A percentile compares a stretch with the other conserved stretches of the same genome.
phyloP scores from a whole-genome alignment of 1,284 basidiomycete genomes.

The Peniophora sp. region DNA sequence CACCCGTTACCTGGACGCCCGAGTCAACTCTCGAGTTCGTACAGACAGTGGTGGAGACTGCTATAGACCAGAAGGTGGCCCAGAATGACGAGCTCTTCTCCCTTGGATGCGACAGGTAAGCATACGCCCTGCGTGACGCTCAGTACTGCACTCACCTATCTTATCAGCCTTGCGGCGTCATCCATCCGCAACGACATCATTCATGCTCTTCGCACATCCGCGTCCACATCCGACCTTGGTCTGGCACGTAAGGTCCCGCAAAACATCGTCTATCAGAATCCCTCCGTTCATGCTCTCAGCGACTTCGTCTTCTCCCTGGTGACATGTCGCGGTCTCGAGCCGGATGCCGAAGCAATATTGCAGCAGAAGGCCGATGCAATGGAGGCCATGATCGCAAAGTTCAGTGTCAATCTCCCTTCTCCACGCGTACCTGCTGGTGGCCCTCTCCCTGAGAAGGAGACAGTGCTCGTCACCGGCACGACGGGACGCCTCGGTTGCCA shows the following conservation, averaged over 20 bases:
- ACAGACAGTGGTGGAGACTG: neutral
- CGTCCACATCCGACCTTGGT: constrained; percentile 2
- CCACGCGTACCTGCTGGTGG: neutral
- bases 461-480: constrained; percentile 1
- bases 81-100: constrained; percentile 14
- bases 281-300: neutral
- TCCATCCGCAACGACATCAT: constrained; percentile 33
- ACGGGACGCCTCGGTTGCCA: constrained; percentile 10
- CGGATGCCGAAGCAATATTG: neutral
- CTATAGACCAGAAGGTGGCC: constrained; percentile 4
- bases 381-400: constrained; percentile 1
- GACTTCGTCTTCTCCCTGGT: neutral
- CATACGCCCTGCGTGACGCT: neutral
- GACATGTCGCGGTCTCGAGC: neutral
- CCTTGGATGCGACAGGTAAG: constrained; percentile 13
- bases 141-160: neutral
- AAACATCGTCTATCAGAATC: constrained; percentile 3
- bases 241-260: neutral
- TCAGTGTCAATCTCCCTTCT: neutral
- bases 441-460: neutral
- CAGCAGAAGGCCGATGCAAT: neutral
- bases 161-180: constrained; percentile 31
- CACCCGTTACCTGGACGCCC: constrained; percentile 1
- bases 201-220: constrained; percentile 17
- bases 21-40: neutral